Percentiles rank a stretch among this genome's conserved stretches.
Conservation (phyloP, 2,329 filamentous ascomycete genomes). For the Pestalotiopsis fici region DNA sequence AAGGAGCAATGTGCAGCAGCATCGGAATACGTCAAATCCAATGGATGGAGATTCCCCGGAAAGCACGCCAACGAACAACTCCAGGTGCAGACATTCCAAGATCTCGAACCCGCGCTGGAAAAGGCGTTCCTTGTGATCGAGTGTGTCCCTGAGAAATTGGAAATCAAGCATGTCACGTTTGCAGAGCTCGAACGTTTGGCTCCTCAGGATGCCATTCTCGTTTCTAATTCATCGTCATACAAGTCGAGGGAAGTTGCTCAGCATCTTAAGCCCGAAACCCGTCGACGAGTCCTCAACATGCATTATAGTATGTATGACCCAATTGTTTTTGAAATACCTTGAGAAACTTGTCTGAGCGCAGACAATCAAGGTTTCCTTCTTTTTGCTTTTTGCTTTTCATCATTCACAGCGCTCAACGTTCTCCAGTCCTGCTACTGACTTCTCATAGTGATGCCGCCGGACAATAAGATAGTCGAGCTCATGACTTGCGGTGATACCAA, state of each 20-base stretch:
- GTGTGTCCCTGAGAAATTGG: slow-evolving; percentile 30
- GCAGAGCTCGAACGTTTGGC: slow-evolving; percentile 27
- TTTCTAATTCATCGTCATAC: slow-evolving; percentile 31
- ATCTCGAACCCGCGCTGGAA: slow-evolving; percentile 6
- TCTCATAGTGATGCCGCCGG: slow-evolving; percentile 26
- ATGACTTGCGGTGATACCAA: slow-evolving; percentile 33
- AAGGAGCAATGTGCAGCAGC: slow-evolving; percentile 35
- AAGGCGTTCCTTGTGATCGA: slow-evolving; percentile 27
- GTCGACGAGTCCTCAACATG: slow-evolving; percentile 31
- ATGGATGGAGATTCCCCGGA: slow-evolving; percentile 30
- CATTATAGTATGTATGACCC: slow-evolving; percentile 24
- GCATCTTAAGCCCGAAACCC: slow-evolving; percentile 16
- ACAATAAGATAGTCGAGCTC: slow-evolving; percentile 31
- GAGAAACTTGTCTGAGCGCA: too few relatives aligned
- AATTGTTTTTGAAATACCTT: neutral
- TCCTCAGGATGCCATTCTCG: slow-evolving; percentile 27
- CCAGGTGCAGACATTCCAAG: slow-evolving; percentile 2
- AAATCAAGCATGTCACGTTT: slow-evolving; percentile 28
- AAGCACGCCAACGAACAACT: neutral
- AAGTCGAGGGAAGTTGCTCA: slow-evolving; percentile 26
- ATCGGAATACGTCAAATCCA: slow-evolving; percentile 38
- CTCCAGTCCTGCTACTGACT: neutral
- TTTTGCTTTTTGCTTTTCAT: too few relatives aligned
- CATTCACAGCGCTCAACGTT: too few relatives aligned
- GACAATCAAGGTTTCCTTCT: too few relatives aligned